Conservation (phyloP, 352 stramenopile genomes). For the Pythium sukuiense region DNA sequence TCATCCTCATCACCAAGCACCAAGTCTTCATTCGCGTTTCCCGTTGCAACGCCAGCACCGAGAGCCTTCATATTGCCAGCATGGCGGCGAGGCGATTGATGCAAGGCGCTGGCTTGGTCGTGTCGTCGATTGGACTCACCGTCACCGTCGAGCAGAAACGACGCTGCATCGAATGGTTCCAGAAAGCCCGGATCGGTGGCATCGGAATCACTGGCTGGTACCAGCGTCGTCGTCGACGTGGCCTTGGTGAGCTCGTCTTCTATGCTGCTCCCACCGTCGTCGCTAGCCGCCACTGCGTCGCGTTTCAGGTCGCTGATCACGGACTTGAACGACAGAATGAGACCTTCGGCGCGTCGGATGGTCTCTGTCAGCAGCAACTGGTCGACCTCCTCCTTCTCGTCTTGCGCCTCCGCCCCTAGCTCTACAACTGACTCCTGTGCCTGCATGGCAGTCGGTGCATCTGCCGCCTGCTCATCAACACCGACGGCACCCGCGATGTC, state of each 20-base stretch:
- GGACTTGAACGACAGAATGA: conserved; percentile 22
- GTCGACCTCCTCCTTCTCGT: conserved; percentile 4
- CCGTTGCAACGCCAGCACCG: too few relatives aligned
- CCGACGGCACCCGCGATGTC: not conserved
- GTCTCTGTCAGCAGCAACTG: conserved; percentile 15
- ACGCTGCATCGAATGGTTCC: not conserved
- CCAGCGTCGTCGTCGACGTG: conserved; percentile 24
- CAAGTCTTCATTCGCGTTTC: not conserved
- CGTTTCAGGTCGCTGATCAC: conserved; percentile 21
- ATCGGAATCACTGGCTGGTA: not conserved
- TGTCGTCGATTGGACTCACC: not conserved
- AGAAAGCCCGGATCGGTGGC: not conserved
- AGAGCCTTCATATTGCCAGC: not conserved
- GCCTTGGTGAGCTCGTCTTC: conserved; percentile 16
- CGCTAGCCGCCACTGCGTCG: not conserved
- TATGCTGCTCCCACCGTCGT: not conserved
- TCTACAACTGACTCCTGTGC: not conserved
- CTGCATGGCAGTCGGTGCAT: not conserved
- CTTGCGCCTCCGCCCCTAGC: not conserved
- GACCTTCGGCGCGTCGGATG: conserved; percentile 21
- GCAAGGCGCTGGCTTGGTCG: not conserved
- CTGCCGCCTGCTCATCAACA: not conserved
- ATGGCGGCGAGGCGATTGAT: not conserved
- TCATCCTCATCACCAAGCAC: conserved; percentile 10
- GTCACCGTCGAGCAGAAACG: conserved; percentile 20